phyloP scores from a whole-genome alignment of 2,329 filamentous ascomycete genomes.

The Neurospora sp. region DNA sequence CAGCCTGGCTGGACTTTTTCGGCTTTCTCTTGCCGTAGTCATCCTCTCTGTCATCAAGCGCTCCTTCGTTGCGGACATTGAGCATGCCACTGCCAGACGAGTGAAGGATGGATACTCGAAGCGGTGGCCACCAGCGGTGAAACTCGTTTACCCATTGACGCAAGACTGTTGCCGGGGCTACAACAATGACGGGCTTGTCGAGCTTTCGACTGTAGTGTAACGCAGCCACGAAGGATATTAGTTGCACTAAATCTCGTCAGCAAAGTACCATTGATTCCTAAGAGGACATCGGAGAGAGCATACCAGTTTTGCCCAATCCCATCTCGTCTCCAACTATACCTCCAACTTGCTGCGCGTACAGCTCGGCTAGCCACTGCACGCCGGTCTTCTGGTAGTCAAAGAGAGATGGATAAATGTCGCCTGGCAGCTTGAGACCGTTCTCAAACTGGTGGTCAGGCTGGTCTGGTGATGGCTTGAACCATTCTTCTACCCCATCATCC shows the following conservation, averaged over 20 bases:
- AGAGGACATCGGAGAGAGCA: not conserved
- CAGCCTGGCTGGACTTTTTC: slow-evolving; percentile 54
- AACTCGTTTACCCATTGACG: slow-evolving; percentile 99
- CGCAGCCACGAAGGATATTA: slow-evolving; percentile 73
- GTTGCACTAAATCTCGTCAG: slow-evolving; percentile 31
- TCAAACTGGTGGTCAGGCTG: slow-evolving; percentile 66
- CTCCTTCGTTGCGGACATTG: slow-evolving; percentile 59
- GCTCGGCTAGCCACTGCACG: slow-evolving; percentile 90
- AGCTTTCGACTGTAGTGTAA: slow-evolving; percentile 86
- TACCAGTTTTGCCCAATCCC: slow-evolving; percentile 85
- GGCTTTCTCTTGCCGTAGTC: slow-evolving; percentile 31
- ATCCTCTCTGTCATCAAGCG: slow-evolving; percentile 41
- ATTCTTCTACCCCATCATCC: slow-evolving; percentile 55
- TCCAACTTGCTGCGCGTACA: slow-evolving; percentile 81
- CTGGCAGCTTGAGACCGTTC: slow-evolving; percentile 70
- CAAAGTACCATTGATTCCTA: not conserved
- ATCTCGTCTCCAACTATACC: slow-evolving; percentile 97
- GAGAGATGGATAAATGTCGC: slow-evolving; percentile 83
- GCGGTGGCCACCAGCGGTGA: slow-evolving; percentile 98
- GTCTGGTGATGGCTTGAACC: slow-evolving; percentile 79
- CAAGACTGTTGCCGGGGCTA: slow-evolving; percentile 89
- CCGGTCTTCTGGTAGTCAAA: slow-evolving; percentile 98
- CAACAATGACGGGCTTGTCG: slow-evolving; percentile 76
- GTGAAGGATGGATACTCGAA: slow-evolving; percentile 89
- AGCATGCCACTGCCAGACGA: slow-evolving; percentile 96